These are phyloP conservation scores for Erigeron philadelphicus DNA, from an alignment of 140 eudicot genomes.

Conservation along the genomic window DNA sequence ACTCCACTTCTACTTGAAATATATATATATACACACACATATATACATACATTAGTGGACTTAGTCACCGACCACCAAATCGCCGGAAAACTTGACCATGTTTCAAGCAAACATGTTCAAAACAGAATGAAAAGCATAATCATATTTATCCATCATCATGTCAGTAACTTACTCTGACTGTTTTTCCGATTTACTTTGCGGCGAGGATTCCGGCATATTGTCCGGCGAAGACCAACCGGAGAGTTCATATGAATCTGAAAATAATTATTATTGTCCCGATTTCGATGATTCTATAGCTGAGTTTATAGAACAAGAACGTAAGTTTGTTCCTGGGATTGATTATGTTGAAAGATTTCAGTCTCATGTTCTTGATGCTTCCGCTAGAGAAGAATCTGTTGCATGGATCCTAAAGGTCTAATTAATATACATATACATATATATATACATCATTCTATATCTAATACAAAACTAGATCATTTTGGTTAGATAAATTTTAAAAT, in stretches of 20 bases:
- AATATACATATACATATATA: not conserved
- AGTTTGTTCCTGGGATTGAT: constrained; percentile 50
- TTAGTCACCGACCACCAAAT: constrained; percentile 5
- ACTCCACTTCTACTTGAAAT: constrained; percentile 14
- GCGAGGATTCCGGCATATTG: constrained; percentile 66
- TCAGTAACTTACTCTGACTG: constrained; percentile 60
- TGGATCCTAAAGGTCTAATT: constrained; percentile 83
- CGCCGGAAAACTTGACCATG: constrained; percentile 14
- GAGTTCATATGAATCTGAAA: constrained; percentile 43
- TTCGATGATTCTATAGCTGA: constrained; percentile 73
- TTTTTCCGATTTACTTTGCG: constrained; percentile 77
- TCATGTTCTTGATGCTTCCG: constrained; percentile 54
- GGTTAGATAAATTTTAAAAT: too few relatives aligned
- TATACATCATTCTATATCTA: not conserved
- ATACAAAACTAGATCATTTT: too few relatives aligned
- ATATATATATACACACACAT: not conserved
- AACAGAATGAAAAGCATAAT: constrained; percentile 39
- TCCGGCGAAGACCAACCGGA: constrained; percentile 56
- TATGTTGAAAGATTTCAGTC: constrained; percentile 43
- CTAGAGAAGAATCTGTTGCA: constrained; percentile 70
- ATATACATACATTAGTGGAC: not conserved
- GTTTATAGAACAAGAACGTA: constrained; percentile 63
- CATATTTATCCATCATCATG: constrained; percentile 38
- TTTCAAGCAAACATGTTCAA: constrained; percentile 27
- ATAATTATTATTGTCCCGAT: constrained; percentile 31